These are phyloP conservation scores for Fusarium sambucinum DNA, from an alignment of 2,329 filamentous ascomycete genomes.

Conservation along the genomic window DNA sequence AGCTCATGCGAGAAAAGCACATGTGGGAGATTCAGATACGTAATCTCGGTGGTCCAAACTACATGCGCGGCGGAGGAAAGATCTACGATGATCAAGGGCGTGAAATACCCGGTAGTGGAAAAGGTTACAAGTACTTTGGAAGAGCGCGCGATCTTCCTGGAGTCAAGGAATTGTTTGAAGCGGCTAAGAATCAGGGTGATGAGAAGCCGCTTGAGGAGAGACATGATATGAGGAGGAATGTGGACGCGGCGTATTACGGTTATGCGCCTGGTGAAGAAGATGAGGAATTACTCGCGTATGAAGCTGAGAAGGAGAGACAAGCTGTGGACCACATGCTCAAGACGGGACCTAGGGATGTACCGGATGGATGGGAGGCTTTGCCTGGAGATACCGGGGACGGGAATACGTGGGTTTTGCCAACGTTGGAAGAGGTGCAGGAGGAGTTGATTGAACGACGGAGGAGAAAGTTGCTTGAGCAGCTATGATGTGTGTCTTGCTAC, in stretches of 20 bases:
- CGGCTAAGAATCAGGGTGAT: conserved; percentile 70
- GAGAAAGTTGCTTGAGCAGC: conserved; percentile 85
- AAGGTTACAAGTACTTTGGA: conserved; percentile 95
- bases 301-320: conserved; percentile 85
- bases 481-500: conserved; percentile 55
- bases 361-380: conserved; percentile 83
- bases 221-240: conserved; percentile 77
- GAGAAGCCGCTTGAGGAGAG: conserved; percentile 75
- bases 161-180: conserved; percentile 96
- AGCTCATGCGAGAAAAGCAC: conserved; percentile 98
- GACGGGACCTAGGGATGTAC: conserved; percentile 67
- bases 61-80: conserved; percentile 80
- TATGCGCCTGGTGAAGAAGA: conserved; percentile 95
- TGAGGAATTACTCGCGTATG: conserved; percentile 81
- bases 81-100: conserved; percentile 80
- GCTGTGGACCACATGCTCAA: conserved; percentile 76
- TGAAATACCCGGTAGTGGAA: conserved; percentile 80
- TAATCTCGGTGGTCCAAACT: conserved; percentile 96
- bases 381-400: conserved; percentile 91
- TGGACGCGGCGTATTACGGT: conserved; percentile 96
- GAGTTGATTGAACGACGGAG: conserved; percentile 90
- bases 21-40: conserved; percentile 99
- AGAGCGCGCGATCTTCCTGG: conserved; percentile 89
- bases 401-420: conserved; percentile 83
- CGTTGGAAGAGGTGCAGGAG: conserved; percentile 90